Percentiles rank a stretch among this genome's conserved stretches.
Evolutionary conservation across 2,329 filamentous ascomycete species (phyloP).

Genomic region (Drechslerella stenobrocha): DNA sequence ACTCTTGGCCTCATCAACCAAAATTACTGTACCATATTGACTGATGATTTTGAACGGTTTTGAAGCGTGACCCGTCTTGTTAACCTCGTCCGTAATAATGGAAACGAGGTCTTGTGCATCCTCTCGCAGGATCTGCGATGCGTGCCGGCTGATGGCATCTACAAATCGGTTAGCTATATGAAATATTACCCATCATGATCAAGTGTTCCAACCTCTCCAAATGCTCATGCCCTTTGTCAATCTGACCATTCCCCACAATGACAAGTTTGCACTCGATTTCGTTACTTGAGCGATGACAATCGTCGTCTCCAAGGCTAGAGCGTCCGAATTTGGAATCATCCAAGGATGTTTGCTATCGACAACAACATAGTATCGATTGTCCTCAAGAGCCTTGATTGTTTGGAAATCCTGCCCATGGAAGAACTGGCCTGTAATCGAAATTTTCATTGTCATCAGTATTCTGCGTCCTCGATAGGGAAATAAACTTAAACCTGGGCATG

Average conservation of each 20-base stretch:
- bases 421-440: neutral
- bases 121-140: conserved; percentile 24
- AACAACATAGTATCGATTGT: conserved; percentile 65
- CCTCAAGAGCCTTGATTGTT: conserved; percentile 23
- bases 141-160: conserved; percentile 22
- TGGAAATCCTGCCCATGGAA: conserved; percentile 59
- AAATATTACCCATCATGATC: neutral
- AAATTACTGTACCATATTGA: conserved; percentile 27
- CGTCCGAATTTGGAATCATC: conserved; percentile 79
- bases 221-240: conserved; percentile 71
- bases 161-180: neutral
- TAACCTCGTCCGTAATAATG: conserved; percentile 26
- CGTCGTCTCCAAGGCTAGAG: conserved; percentile 82
- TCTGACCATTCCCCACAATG: conserved; percentile 82
- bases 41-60: conserved; percentile 32
- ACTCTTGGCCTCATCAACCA: neutral
- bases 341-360: conserved; percentile 69
- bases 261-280: conserved; percentile 89
- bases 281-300: conserved; percentile 90
- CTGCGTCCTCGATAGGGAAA: no score
- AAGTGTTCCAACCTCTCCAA: conserved; percentile 54
- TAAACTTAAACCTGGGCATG: no score
- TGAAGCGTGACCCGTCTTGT: conserved; percentile 13
- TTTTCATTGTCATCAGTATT: no score
- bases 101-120: conserved; percentile 38